These are phyloP conservation scores for Phlegmacium glaucopus DNA, from an alignment of 768 basidiomycete species.

Conservation along the genomic window DNA sequence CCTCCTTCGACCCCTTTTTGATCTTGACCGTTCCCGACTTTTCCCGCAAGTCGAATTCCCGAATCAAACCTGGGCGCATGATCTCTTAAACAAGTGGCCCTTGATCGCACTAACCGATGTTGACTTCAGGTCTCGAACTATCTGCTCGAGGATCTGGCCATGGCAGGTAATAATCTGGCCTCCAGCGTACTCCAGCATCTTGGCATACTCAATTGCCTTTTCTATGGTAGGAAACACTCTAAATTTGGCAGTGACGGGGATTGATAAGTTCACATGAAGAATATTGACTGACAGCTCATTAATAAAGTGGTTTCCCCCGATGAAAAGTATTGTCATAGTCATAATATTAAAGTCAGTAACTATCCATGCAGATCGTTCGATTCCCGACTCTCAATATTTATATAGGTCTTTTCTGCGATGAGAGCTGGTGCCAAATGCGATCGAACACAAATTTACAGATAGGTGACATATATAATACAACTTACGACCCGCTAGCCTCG, in stretches of 20 bases:
- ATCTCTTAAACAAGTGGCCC: constrained; percentile 93
- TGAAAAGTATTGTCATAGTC: too few species aligned
- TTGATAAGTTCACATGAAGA: constrained; percentile 74
- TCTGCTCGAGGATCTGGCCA: constrained; percentile 87
- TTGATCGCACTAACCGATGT: constrained; percentile 79
- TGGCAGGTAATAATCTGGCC: constrained; percentile 96
- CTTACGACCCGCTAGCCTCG: constrained; percentile 96
- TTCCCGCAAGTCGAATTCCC: constrained; percentile 71
- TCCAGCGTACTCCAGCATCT: constrained; percentile 93
- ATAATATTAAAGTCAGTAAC: too few species aligned
- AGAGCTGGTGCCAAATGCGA: too few species aligned
- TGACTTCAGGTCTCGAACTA: constrained; percentile 70
- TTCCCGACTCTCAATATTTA: too few species aligned
- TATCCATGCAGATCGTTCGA: too few species aligned
- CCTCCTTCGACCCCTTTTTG: constrained; percentile 25
- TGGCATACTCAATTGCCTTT: constrained; percentile 90
- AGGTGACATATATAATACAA: constrained; percentile 86
- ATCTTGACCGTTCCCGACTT: constrained; percentile 49
- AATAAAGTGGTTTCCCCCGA: background rate
- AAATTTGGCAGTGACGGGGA: constrained; percentile 98
- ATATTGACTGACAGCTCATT: constrained; percentile 60
- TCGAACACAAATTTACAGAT: constrained; percentile 96
- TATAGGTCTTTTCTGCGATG: too few species aligned
- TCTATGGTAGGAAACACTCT: constrained; percentile 83
- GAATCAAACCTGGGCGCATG: constrained; percentile 69